Evolutionary conservation across 2,329 filamentous ascomycete species (phyloP).

Genomic region (Kalmusia sp.): DNA sequence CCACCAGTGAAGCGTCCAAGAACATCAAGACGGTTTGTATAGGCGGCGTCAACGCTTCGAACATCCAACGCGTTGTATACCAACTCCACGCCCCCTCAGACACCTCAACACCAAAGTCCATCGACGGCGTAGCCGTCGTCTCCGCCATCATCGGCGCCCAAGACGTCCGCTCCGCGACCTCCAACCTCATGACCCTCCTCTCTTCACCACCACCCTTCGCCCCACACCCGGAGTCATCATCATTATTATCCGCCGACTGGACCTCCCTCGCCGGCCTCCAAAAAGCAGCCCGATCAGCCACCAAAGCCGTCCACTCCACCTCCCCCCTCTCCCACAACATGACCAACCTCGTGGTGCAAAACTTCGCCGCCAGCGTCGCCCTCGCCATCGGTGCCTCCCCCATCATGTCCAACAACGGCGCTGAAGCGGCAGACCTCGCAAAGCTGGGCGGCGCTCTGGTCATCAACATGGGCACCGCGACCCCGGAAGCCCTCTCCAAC

Average conservation of each 20-base stretch:
- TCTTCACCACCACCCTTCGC: conserved; percentile 35
- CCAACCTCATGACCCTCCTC: conserved; percentile 65
- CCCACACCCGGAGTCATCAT: conserved; percentile 25
- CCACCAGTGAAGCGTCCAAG: conserved; percentile 35
- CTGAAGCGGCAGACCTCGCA: conserved; percentile 83
- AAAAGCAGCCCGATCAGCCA: conserved; percentile 47
- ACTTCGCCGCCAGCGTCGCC: conserved; percentile 91
- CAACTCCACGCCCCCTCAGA: conserved; percentile 62
- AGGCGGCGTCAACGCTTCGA: conserved; percentile 82
- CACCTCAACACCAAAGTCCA: conserved; percentile 55
- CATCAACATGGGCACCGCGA: conserved; percentile 94
- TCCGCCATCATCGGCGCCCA: conserved; percentile 82
- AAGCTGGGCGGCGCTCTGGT: conserved; percentile 79
- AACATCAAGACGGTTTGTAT: conserved; percentile 74
- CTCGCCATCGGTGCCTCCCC: conserved; percentile 84
- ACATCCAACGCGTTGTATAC: conserved; percentile 75
- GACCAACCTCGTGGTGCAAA: conserved; percentile 96
- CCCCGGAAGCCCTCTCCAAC: conserved; percentile 73
- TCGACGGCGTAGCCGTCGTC: conserved; percentile 87
- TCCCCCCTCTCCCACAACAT: conserved; percentile 91
- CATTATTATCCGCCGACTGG: conserved; percentile 16
- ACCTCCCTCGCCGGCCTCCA: conserved; percentile 17
- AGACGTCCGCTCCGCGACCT: conserved; percentile 70
- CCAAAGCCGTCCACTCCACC: conserved; percentile 66
- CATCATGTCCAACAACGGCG: conserved; percentile 90